A percentile compares a stretch with the other conserved stretches of the same genome.
phyloP scores from a whole-genome alignment of 2,329 filamentous ascomycete genomes.

The Falciphora oryzae region DNA sequence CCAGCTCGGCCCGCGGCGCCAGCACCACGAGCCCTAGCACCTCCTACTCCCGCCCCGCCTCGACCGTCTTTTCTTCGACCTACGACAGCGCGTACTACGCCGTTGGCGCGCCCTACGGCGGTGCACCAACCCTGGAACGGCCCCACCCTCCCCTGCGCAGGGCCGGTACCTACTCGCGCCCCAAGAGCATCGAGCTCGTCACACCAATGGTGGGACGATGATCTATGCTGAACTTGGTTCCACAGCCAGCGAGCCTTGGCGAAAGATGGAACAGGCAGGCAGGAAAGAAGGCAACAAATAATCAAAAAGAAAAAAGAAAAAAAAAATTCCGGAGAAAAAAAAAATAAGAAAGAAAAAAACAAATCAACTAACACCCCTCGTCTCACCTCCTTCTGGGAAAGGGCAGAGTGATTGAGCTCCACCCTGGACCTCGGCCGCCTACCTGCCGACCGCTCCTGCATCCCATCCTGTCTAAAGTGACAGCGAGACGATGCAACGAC shows the following conservation, averaged over 20 bases:
- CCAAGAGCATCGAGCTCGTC: slow-evolving; percentile 59
- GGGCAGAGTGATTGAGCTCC: neutral
- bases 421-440: neutral
- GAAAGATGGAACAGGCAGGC: neutral
- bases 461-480: too few species aligned
- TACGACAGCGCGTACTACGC: slow-evolving; percentile 40
- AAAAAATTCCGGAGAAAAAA: neutral
- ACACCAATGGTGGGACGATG: slow-evolving; percentile 52
- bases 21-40: slow-evolving; percentile 43
- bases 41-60: slow-evolving; percentile 41
- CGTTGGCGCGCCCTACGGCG: slow-evolving; percentile 26
- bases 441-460: too few species aligned
- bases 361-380: too few species aligned
- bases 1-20: slow-evolving; percentile 32
- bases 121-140: slow-evolving; percentile 42
- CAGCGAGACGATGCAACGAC: neutral
- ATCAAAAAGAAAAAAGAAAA: neutral
- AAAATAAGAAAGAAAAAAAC: neutral
- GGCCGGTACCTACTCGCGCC: slow-evolving; percentile 48
- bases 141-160: slow-evolving; percentile 48
- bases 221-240: neutral
- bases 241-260: neutral
- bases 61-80: slow-evolving; percentile 44
- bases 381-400: too few species aligned
- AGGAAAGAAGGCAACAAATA: neutral